Base-by-base conservation (phyloP, 805 yeast species). In the Kazachstania bromeliacearum region DNA sequence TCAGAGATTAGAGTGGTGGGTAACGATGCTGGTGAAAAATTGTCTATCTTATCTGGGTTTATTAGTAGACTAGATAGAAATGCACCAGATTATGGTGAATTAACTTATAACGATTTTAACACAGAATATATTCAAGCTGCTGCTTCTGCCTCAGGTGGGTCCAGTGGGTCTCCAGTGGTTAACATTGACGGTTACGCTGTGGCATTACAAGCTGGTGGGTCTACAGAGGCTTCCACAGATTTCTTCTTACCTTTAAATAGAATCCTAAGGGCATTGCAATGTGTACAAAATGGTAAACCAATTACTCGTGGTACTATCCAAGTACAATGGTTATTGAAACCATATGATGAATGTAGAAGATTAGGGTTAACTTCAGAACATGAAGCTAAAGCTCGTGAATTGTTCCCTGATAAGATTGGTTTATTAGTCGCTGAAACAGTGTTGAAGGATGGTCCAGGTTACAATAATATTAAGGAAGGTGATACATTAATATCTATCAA, bases 81-180 rank as follows among this genome's bases (percentile, higher is more conserved):
- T 55, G 94, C 96, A 5, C 96, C 96, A 2, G 94, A 84, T 45
- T 88, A 88, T 51, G 96, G 96, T 33, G 77, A 76, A 19, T 65
- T 82, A 53, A 79, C 94, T 12, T 88, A 87, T 59, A 85, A 84
- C 54, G 96, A 87, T 65, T 87, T 85, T 69, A 85, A 87, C 57
- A 85, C 95, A 1, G 95, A 84, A 58, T 87, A 87, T 60, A 84
- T 87, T 38, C 95, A 87, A 61, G 96, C 96, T 1, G 96, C 96
- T 6, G 96, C 96, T 1, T 75, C 87, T 41, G 95, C 96, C 0
- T 80, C 94, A 13, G 96, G 96, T 21, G 96, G 96, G 3, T 85
- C 95, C 3, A 79, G 92, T 33, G 96, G 96, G 7, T 85, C 95
- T 3, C 96, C 96, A 0, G 96, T 88, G n/a, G 94, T 88, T 2